These are phyloP conservation scores for Aspergillus thermomutatus DNA, from an alignment of 2,329 filamentous ascomycete species.

Conservation along the genomic window DNA sequence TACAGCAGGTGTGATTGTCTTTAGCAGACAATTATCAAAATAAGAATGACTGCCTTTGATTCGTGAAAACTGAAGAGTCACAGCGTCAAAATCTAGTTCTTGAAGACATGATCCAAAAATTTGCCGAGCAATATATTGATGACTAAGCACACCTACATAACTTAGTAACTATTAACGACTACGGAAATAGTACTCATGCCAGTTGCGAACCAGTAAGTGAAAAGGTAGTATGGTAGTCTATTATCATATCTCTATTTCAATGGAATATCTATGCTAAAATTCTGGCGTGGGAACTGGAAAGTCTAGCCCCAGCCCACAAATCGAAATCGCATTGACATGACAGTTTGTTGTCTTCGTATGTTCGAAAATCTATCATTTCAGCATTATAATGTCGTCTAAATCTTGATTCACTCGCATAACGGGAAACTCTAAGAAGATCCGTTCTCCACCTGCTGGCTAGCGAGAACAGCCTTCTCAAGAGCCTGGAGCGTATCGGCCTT, in stretches of 20 bases:
- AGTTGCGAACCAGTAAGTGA: background rate
- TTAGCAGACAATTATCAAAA: too few relatives aligned
- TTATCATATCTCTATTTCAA: background rate
- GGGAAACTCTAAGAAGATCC: constrained; percentile 23
- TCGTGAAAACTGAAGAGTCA: background rate
- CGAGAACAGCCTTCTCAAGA: constrained; percentile 68
- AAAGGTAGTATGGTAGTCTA: background rate
- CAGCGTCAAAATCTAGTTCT: background rate
- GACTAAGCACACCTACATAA: background rate
- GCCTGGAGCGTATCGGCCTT: constrained; percentile 78
- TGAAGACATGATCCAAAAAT: background rate
- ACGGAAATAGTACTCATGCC: background rate
- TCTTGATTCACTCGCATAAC: background rate
- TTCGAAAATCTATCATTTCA: background rate
- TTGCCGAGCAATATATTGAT: background rate
- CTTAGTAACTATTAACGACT: background rate
- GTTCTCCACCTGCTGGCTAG: constrained; percentile 41
- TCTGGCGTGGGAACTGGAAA: background rate
- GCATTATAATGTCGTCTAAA: constrained; percentile 2
- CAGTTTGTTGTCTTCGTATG: background rate
- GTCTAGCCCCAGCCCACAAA: background rate
- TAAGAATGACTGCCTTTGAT: background rate
- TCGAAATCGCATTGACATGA: background rate
- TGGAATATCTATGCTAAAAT: background rate
- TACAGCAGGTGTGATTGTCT: background rate